Conservation (phyloP, 2,329 filamentous ascomycete genomes). For the Penicillium brevicompactum region DNA sequence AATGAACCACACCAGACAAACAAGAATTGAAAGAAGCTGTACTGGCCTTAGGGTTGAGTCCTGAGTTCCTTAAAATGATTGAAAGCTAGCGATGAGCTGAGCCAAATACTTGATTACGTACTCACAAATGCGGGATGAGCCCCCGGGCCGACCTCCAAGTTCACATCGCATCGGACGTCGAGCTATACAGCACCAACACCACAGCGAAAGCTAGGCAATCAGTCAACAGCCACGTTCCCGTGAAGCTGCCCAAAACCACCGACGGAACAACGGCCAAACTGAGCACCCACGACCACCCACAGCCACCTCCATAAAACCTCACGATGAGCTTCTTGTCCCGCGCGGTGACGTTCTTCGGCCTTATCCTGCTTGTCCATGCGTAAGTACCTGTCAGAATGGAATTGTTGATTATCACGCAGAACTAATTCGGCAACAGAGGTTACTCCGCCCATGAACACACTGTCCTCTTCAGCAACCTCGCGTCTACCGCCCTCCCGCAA, state of each 20-base stretch:
- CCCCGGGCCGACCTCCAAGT: background rate
- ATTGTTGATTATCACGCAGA: background rate
- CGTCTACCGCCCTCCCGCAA: slow-evolving; percentile 65
- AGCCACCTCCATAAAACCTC: slow-evolving; percentile 4
- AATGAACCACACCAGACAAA: background rate
- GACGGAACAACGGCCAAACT: background rate
- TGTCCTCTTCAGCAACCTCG: slow-evolving; percentile 63
- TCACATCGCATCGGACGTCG: slow-evolving; percentile 3
- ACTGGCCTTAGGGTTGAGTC: too few species aligned
- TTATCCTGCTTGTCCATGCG: slow-evolving; percentile 83
- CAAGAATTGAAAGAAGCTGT: too few species aligned
- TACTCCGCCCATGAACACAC: slow-evolving; percentile 96
- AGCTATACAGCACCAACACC: background rate
- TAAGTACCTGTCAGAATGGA: slow-evolving; percentile 53
- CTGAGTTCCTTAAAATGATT: too few species aligned
- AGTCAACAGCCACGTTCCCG: background rate
- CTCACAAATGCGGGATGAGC: slow-evolving; percentile 1
- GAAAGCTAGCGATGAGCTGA: too few species aligned
- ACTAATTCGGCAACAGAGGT: slow-evolving; percentile 60
- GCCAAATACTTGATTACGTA: too few species aligned
- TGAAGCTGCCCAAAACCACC: too few species aligned
- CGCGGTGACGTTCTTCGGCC: slow-evolving; percentile 70
- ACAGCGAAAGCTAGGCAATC: background rate
- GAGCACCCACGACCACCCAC: background rate
- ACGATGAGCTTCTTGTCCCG: slow-evolving; percentile 73